Percentiles rank a stretch among this genome's conserved stretches.
Evolutionary conservation across 352 stramenopile species (phyloP).

Genomic region (Phytopythium aichiense): DNA sequence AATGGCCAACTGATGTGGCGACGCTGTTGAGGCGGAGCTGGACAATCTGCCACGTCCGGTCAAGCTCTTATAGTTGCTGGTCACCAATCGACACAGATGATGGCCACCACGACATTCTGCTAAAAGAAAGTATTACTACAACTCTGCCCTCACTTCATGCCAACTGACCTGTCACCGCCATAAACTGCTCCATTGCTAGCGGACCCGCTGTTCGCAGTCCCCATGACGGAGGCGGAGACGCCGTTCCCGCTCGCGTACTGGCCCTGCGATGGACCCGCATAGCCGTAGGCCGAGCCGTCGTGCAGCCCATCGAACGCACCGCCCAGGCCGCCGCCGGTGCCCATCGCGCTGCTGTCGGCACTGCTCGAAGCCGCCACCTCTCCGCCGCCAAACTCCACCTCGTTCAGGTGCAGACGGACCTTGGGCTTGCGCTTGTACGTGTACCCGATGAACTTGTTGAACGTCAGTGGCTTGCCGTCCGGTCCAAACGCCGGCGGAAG

Average conservation of each 20-base stretch:
- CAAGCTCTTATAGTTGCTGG: too few relatives aligned
- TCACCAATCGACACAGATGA: too few relatives aligned
- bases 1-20: too few relatives aligned
- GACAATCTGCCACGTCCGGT: too few relatives aligned
- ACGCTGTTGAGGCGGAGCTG: too few relatives aligned
- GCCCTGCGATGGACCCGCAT: background rate
- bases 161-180: background rate
- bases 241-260: constrained; percentile 1
- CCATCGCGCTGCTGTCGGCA: background rate
- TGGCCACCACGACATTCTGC: too few relatives aligned
- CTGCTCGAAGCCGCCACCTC: background rate
- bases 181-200: background rate
- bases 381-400: constrained; percentile 56
- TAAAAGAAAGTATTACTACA: background rate
- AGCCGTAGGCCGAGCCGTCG: background rate
- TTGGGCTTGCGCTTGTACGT: constrained; percentile 88
- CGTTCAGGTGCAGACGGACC: constrained; percentile 74
- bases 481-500: constrained; percentile 44
- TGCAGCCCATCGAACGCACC: background rate
- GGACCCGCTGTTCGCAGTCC: background rate
- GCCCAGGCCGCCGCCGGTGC: background rate
- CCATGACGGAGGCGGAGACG: background rate
- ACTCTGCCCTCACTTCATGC: background rate
- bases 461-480: constrained; percentile 79
- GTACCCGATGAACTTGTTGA: constrained; percentile 92